phyloP scores from a whole-genome alignment of 331 rosid genomes.

The Saraca asoca region DNA sequence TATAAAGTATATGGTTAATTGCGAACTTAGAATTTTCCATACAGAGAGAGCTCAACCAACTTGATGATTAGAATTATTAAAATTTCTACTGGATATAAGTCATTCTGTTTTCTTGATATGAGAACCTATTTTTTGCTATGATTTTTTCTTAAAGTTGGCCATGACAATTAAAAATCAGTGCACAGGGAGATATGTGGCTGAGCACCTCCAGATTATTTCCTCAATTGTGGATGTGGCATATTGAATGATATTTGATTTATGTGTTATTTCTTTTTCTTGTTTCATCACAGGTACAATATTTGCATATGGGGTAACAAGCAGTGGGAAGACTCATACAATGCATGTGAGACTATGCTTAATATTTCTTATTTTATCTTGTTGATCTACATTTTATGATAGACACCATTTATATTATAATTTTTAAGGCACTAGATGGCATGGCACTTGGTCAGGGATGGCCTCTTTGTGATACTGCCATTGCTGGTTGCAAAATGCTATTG shows the following conservation, averaged over 20 bases:
- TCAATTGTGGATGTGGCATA: constrained; percentile 30
- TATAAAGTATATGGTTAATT: constrained; percentile 29
- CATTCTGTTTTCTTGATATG: too few relatives aligned
- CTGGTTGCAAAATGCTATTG: constrained; percentile 17
- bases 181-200: constrained; percentile 22
- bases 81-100: constrained; percentile 13
- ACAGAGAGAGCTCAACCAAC: constrained; percentile 9
- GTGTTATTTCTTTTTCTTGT: constrained; percentile 23
- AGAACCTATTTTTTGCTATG: too few relatives aligned
- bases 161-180: constrained; percentile 26
- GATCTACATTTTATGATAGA: constrained; percentile 15
- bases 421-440: constrained; percentile 5
- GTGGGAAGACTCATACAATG: constrained; percentile 99
- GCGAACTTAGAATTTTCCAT: constrained; percentile 19
- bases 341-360: constrained; percentile 64
- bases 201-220: constrained; percentile 33
- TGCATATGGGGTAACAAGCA: constrained; percentile 99
- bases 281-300: constrained; percentile 80
- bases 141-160: constrained; percentile 32
- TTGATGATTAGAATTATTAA: constrained; percentile 19
- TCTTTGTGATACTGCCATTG: background rate
- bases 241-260: constrained; percentile 29
- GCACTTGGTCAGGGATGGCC: constrained; percentile 18
- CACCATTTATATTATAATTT: background rate
- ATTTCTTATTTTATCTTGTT: constrained; percentile 29